phyloP scores from a whole-genome alignment of 805 yeast species.

The Teunomyces gatunensis region DNA sequence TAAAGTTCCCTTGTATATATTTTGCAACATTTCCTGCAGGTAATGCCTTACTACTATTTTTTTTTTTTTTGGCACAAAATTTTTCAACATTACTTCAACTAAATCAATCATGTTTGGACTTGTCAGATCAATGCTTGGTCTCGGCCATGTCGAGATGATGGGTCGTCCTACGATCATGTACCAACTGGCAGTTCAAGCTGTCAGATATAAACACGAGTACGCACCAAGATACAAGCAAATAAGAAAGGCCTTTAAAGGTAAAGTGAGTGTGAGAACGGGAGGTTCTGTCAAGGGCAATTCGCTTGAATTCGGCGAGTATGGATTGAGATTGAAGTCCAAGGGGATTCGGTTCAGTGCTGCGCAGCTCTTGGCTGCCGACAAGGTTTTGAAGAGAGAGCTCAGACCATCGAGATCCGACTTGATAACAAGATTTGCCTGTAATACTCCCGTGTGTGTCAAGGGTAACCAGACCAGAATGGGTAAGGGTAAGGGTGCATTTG shows the following conservation, averaged over 20 bases:
- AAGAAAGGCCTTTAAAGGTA: slow-evolving; percentile 85
- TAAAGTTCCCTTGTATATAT: slow-evolving; percentile 8
- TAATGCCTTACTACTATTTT: not conserved
- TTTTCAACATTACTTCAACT: not conserved
- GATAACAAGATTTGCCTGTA: slow-evolving; percentile 78
- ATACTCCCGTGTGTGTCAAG: slow-evolving; percentile 88
- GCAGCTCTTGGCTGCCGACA: slow-evolving; percentile 89
- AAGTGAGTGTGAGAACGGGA: slow-evolving; percentile 92
- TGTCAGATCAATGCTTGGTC: slow-evolving; percentile 8
- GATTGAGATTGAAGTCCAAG: slow-evolving; percentile 82
- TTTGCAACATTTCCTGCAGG: not conserved
- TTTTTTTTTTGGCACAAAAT: not conserved
- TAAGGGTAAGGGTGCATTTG: slow-evolving; percentile 97
- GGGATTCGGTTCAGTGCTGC: slow-evolving; percentile 84
- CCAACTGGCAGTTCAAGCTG: slow-evolving; percentile 7
- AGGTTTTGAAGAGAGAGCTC: slow-evolving; percentile 76
- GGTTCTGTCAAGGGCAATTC: slow-evolving; percentile 90
- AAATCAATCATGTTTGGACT: slow-evolving; percentile 11
- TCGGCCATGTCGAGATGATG: not conserved
- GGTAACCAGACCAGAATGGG: slow-evolving; percentile 99
- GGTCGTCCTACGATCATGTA: not conserved
- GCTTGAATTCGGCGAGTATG: slow-evolving; percentile 77
- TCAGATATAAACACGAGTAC: slow-evolving; percentile 61
- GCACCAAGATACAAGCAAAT: slow-evolving; percentile 73
- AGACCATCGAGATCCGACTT: slow-evolving; percentile 74